Evolutionary conservation across 176 grass and related monocot species (phyloP).

Genomic region (Alopecurus myosuroides): DNA sequence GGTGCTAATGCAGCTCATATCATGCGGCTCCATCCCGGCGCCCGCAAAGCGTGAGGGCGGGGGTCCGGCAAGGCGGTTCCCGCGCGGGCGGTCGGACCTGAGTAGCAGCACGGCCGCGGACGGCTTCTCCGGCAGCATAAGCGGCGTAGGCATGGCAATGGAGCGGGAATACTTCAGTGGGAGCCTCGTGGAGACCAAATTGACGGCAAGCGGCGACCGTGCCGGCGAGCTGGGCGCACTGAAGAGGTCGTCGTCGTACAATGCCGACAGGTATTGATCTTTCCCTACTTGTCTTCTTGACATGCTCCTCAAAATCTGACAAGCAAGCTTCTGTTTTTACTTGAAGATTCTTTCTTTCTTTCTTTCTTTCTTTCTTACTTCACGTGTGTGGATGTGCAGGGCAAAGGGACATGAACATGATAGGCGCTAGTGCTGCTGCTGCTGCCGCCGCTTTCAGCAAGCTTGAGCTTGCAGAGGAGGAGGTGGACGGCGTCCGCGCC

Average conservation of each 20-base stretch:
- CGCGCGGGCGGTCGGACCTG: constrained; percentile 30
- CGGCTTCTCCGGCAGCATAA: neutral
- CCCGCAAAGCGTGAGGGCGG: neutral
- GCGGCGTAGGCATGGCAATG: neutral
- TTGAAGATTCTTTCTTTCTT: too few relatives aligned
- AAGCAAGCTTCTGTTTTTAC: neutral
- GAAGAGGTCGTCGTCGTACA: constrained; percentile 73
- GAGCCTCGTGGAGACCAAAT: constrained; percentile 69
- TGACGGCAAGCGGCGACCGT: neutral
- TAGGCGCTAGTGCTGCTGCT: neutral
- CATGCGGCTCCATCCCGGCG: constrained; percentile 51
- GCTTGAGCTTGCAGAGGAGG: neutral
- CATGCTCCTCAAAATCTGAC: neutral
- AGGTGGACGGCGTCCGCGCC: neutral
- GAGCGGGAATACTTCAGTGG: constrained; percentile 83
- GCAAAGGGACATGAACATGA: neutral
- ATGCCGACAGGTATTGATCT: constrained; percentile 64
- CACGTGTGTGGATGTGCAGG: neutral
- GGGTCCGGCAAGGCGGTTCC: neutral
- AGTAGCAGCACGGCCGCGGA: constrained; percentile 9
- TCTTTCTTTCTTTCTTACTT: neutral
- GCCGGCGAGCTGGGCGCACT: constrained; percentile 6
- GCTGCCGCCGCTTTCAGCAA: neutral
- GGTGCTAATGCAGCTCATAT: constrained; percentile 78
- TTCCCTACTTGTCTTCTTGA: too few relatives aligned